phyloP scores from a whole-genome alignment of 148 eudicot species.

The Silene conica region DNA sequence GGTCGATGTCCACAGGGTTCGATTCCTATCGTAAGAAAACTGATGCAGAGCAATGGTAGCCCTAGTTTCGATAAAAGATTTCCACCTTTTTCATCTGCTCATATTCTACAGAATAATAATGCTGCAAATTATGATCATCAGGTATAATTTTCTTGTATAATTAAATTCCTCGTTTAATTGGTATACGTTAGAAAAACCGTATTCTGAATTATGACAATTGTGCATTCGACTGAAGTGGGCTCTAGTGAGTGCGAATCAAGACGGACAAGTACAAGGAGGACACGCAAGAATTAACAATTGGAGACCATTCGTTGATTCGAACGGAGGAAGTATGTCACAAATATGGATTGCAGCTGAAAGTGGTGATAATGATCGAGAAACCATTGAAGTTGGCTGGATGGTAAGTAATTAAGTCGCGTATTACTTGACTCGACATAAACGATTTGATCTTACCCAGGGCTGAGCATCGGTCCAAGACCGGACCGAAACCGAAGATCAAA shows the following conservation, averaged over 20 bases:
- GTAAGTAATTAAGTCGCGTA: neutral
- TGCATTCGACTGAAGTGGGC: neutral
- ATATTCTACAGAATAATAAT: neutral
- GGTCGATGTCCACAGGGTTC: slow-evolving; percentile 5
- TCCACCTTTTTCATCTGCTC: neutral
- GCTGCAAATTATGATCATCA: neutral
- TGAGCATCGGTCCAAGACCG: too few species aligned
- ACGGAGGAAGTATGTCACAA: neutral
- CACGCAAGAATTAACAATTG: slow-evolving; percentile 1
- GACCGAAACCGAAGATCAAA: too few species aligned
- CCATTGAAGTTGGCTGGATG: neutral
- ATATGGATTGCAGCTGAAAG: neutral
- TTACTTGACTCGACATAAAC: too few species aligned
- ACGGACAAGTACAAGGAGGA: neutral
- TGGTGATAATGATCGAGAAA: neutral
- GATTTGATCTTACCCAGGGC: too few species aligned
- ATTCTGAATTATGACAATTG: too few species aligned
- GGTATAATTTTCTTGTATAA: neutral
- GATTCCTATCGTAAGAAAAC: slow-evolving; percentile 1
- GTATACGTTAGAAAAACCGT: too few species aligned
- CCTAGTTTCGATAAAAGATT: neutral
- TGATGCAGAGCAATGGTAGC: too few species aligned
- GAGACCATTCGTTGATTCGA: neutral
- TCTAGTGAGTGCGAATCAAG: neutral
- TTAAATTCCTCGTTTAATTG: too few species aligned